phyloP scores from a whole-genome alignment of 257 asterid genomes.

The Solanum tacnaense region DNA sequence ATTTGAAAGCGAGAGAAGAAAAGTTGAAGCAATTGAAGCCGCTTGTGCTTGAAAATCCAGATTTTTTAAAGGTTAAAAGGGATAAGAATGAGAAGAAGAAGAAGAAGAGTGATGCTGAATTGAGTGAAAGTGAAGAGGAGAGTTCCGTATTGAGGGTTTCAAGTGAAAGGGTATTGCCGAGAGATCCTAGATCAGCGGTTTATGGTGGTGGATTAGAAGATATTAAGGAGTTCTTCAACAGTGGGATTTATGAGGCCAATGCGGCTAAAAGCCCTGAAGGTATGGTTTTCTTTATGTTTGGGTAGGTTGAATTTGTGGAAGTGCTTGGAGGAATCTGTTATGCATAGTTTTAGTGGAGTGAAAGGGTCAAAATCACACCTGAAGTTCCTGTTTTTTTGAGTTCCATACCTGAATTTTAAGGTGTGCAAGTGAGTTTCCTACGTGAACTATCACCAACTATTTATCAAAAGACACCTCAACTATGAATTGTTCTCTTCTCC shows the following conservation, averaged over 20 bases:
- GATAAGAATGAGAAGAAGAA: background rate
- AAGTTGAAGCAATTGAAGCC: conserved; percentile 66
- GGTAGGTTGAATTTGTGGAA: background rate
- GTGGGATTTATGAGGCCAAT: conserved; percentile 44
- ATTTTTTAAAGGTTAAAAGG: conserved; percentile 4
- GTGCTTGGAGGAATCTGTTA: background rate
- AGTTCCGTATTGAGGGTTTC: conserved; percentile 1
- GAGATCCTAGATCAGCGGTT: conserved; percentile 83
- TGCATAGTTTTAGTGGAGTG: background rate
- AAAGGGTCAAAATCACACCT: background rate
- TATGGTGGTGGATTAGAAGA: conserved; percentile 84
- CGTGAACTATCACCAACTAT: background rate
- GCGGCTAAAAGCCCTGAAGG: conserved; percentile 42
- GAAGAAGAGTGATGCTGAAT: background rate
- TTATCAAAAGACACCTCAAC: background rate
- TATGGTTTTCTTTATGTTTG: conserved; percentile 5
- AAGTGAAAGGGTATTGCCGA: conserved; percentile 54
- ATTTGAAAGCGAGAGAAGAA: conserved; percentile 35
- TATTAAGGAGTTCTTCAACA: conserved; percentile 51
- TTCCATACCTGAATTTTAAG: background rate
- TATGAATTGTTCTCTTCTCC: no score
- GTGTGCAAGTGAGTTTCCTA: background rate
- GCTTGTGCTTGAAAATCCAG: conserved; percentile 58
- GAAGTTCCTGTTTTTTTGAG: background rate
- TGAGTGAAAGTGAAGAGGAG: conserved; percentile 12